Conservation (phyloP, 148 eudicot species). For the Arbutus unedo region DNA sequence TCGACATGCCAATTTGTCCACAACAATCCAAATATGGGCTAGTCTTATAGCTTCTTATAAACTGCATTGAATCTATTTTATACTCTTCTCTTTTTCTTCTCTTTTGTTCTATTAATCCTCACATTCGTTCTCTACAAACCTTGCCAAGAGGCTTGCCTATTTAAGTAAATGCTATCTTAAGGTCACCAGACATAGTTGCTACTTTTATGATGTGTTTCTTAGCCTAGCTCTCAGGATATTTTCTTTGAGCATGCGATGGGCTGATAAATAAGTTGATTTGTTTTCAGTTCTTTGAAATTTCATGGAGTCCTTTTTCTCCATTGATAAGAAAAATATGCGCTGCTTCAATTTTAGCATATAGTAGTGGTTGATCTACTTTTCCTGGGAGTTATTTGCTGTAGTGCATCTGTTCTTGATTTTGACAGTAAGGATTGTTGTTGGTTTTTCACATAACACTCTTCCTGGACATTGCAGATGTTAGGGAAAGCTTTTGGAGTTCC, state of each 20-base stretch:
- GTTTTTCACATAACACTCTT: conserved; percentile 10
- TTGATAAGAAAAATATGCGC: too few species aligned
- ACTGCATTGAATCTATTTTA: too few species aligned
- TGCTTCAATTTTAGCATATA: background rate
- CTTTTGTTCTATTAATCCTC: background rate
- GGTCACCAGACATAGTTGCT: background rate
- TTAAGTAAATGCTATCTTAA: background rate
- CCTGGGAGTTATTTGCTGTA: background rate
- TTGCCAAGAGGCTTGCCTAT: background rate
- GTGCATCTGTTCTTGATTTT: background rate
- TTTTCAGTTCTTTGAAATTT: background rate
- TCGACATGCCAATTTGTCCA: too few species aligned
- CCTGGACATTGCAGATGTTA: conserved; percentile 58
- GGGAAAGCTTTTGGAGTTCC: conserved; percentile 87
- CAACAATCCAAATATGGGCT: too few species aligned
- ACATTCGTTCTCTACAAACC: background rate
- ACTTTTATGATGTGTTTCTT: background rate
- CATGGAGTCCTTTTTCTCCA: background rate
- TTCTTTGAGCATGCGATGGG: background rate
- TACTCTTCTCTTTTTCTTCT: too few species aligned
- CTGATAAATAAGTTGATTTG: background rate
- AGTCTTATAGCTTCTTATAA: background rate
- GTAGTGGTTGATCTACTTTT: background rate
- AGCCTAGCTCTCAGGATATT: background rate
- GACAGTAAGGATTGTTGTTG: background rate